Evolutionary conservation across 495 filamentous ascomycete genomes (phyloP).

Genomic region (Daldinia childiae): DNA sequence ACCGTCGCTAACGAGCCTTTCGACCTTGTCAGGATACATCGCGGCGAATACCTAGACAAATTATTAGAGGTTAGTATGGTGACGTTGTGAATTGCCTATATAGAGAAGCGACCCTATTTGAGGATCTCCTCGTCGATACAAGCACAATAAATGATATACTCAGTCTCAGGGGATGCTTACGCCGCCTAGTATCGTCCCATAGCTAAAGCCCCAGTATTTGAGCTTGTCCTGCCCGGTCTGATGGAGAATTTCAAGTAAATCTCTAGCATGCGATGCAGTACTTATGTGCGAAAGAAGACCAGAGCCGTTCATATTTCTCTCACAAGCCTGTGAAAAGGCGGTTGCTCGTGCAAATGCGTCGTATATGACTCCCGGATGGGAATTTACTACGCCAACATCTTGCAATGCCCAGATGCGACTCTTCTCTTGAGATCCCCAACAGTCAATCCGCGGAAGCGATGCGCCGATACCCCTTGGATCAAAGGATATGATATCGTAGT

Average conservation of each 20-base stretch:
- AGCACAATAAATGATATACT: neutral
- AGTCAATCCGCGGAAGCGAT: conserved; percentile 55
- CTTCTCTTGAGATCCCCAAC: conserved; percentile 52
- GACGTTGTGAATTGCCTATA: neutral
- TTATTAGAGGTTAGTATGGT: neutral
- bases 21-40: conserved; percentile 60
- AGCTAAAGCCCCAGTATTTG: conserved; percentile 66
- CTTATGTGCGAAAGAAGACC: conserved; percentile 49
- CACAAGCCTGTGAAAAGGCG: conserved; percentile 51
- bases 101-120: neutral
- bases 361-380: conserved; percentile 52
- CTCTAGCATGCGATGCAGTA: conserved; percentile 53
- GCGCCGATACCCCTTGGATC: conserved; percentile 60
- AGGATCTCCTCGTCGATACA: neutral
- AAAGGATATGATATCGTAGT: conserved; percentile 61
- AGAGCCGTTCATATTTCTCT: conserved; percentile 42
- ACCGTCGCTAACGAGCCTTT: conserved; percentile 61
- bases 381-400: conserved; percentile 51
- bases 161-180: conserved; percentile 28
- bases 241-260: conserved; percentile 55
- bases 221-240: conserved; percentile 53
- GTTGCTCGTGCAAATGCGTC: conserved; percentile 52
- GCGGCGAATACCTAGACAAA: conserved; percentile 52
- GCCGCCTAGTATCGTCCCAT: conserved; percentile 62
- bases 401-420: conserved; percentile 50